Base-by-base conservation (phyloP, 1,139 yeast species). In the Taphrina pruni region DNA sequence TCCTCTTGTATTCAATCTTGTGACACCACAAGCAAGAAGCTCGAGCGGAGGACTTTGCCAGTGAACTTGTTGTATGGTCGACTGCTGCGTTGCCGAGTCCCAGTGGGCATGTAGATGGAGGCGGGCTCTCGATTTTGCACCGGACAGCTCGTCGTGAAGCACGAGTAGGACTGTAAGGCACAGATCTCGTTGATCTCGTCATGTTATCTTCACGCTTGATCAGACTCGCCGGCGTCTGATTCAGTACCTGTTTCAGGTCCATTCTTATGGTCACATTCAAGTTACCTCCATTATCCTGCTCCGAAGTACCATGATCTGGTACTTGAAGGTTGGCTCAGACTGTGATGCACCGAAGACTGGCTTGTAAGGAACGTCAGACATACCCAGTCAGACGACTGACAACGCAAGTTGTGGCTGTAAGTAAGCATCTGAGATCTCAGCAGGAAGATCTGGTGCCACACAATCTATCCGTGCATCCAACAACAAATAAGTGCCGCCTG, bases 21-120 rank as follows among this genome's bases (percentile, higher is more conserved):
- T 46, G 35, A 32, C 62, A 58, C 62, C 62, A 58, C 38, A 43
- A 17, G 54, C 62, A 58, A 12, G 54, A 21, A 8, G 54, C 54
- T 50, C 36, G 54, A 50, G 54, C 54, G 7, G 36, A 26, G 9
- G 36, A 50, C 32, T 50, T 50, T 8, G 7, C 48, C 8, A 17
- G n/a, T 17, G 20, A 45, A 14, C 17, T 14, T 45, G 48, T n/a
- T 45, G 48, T 6, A 2, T 45, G 8, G 6, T 57, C 61, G 51
- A 35, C 51, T n/a, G 39, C 20, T 1, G 48, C 12, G 5, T 11
- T 45, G 48, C n/a, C 20, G 2, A 45, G 2, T 1, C 8, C 20
- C 8, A 45, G n/a, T 1, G 20, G 8, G 48, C 48, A 14, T 12
- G 20, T 4, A 12, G 48, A 45, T n/a, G 48, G 48, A 14, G 48